Evolutionary conservation across 495 filamentous ascomycete genomes (phyloP), one percentile per base, ranked within the genome.

Genomic region (Penicillium paxilli): DNA sequence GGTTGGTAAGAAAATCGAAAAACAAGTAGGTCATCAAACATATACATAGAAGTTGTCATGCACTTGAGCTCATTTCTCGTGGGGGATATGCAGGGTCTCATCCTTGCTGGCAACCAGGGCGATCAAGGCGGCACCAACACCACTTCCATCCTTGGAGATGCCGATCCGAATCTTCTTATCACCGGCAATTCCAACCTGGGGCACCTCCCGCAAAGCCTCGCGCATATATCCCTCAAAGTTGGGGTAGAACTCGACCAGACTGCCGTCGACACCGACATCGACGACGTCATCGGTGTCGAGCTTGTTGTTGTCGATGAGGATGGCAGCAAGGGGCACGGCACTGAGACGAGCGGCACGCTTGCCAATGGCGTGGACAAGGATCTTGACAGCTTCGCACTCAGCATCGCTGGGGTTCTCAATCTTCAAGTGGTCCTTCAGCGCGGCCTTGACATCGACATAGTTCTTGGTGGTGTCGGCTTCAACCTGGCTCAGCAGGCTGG

Each of bases 81-180:
- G 42, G 19, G 65, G 59, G 51, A 49, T 60, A 42, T 55, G 22
- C 41, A 63, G 50, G 9, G 51, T 59, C 47, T 67, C 59, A 25
- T 68, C 65, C 52, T 69, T 72, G 63, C 69, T 70, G 22, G 83
- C 83, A 22, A 93, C 87, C 12, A 96, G 78, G 26, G 92, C 92
- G 70, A 96, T 96, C 60, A 97, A 69, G 44, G 92, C 92, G 8
- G 92, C 92, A 23, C 92, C 92, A 44, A 97, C 92, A 48, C 92
- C 92, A 52, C 84, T 88, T 44, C 92, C 92, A 73, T 97, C 92
- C 80, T 94, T 93, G 48, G 92, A 92, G 69, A 96, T 90, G 11
- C 91, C 92, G 60, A 97, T 96, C 37, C 89, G 79, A 55, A 97
- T 82, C 68, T 83, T 87, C 69, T 87, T 85, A 49, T 93, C 90